Percentiles rank a stretch among this genome's conserved stretches.
Conservation (phyloP, 345 rosid species). For the Pistacia integerrima region DNA sequence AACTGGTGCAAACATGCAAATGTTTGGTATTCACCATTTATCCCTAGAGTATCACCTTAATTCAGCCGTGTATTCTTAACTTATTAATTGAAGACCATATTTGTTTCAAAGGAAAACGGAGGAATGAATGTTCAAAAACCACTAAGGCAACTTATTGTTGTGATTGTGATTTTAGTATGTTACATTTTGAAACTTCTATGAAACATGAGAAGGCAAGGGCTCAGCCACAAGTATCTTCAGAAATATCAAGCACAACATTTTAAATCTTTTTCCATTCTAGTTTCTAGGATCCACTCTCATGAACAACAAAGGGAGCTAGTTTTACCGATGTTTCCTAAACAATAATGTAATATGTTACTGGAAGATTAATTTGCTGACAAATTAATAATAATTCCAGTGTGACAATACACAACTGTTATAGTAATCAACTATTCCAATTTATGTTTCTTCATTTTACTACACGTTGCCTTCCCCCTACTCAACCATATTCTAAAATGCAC, state of each 20-base stretch:
- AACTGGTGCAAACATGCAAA: not conserved
- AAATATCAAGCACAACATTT: not conserved
- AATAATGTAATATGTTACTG: not conserved
- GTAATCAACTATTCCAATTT: not conserved
- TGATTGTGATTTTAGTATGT: not conserved
- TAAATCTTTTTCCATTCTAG: not conserved
- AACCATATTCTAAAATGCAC: not conserved
- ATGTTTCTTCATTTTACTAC: not conserved
- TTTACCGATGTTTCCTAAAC: not conserved
- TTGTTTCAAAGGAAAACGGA: not conserved
- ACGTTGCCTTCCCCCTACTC: not conserved
- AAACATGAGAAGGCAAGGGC: not conserved
- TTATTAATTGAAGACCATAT: not conserved
- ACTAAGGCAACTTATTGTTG: not conserved
- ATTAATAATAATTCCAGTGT: not conserved
- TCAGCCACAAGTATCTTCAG: not conserved
- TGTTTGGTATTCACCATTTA: not conserved
- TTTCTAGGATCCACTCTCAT: constrained; percentile 8
- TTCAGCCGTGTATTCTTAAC: not conserved
- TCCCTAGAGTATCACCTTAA: not conserved
- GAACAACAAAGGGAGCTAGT: constrained; percentile 1
- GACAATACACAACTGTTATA: not conserved
- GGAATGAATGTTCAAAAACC: not conserved
- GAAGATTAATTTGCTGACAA: not conserved
- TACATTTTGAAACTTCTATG: not conserved